Evolutionary conservation across 495 filamentous ascomycete genomes (phyloP).

Genomic region (Cetradonia linearis): DNA sequence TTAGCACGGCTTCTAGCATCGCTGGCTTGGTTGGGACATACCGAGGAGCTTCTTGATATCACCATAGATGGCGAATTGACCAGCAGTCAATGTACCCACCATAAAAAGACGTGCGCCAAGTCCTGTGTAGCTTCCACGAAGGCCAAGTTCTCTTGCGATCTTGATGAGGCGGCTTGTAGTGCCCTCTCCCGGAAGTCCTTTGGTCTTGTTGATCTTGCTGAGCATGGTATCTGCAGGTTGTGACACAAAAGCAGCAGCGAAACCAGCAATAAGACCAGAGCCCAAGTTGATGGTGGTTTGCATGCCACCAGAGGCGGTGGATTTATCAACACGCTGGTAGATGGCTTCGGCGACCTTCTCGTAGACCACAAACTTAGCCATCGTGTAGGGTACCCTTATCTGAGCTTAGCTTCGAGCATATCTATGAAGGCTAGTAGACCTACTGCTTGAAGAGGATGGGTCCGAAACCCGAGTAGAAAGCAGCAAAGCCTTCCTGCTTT

Average conservation of each 20-base stretch:
- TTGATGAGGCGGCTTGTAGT: constrained; percentile 86
- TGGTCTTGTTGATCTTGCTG: constrained; percentile 99
- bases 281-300: constrained; percentile 92
- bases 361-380: constrained; percentile 99
- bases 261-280: constrained; percentile 91
- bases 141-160: constrained; percentile 88
- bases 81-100: constrained; percentile 69
- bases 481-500: constrained; percentile 71
- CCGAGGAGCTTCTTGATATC: constrained; percentile 48
- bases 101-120: constrained; percentile 86
- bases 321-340: constrained; percentile 67
- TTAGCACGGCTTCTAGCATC: constrained; percentile 21
- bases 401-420: constrained; percentile 5
- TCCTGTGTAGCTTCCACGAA: constrained; percentile 80
- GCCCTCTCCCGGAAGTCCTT: constrained; percentile 88
- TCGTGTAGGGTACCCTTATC: constrained; percentile 90
- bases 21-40: neutral
- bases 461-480: constrained; percentile 92
- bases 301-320: constrained; percentile 53
- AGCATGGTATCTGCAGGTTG: constrained; percentile 99
- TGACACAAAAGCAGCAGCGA: constrained; percentile 91
- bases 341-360: constrained; percentile 85
- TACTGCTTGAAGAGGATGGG: constrained; percentile 95
- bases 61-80: constrained; percentile 97
- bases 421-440: constrained; percentile 31